phyloP scores from a whole-genome alignment of 768 basidiomycete genomes.

The Lentinula edodes region DNA sequence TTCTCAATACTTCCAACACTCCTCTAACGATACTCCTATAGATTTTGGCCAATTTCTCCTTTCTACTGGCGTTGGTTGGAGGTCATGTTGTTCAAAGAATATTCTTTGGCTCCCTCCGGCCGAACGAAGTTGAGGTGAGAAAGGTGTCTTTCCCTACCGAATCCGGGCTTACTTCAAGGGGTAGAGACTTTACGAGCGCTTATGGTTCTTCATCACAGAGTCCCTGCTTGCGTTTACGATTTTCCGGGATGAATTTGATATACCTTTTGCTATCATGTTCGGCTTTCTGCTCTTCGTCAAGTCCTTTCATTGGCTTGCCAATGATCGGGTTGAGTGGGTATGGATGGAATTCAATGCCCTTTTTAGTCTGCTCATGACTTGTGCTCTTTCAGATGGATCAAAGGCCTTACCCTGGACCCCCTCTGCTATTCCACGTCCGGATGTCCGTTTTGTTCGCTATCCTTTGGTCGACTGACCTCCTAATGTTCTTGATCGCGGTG shows the following conservation, averaged over 20 bases:
- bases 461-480: conserved; percentile 69
- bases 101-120: conserved; percentile 86
- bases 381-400: conserved; percentile 82
- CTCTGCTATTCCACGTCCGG: conserved; percentile 78
- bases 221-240: conserved; percentile 95
- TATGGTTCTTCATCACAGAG: conserved; percentile 98
- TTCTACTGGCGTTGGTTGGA: conserved; percentile 69
- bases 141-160: background rate
- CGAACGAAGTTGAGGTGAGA: conserved; percentile 88
- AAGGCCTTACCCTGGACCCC: conserved; percentile 80
- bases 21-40: conserved; percentile 23
- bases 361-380: conserved; percentile 8
- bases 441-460: conserved; percentile 69
- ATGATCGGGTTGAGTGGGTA: conserved; percentile 96
- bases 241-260: conserved; percentile 92
- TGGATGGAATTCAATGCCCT: conserved; percentile 7
- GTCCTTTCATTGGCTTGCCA: conserved; percentile 96
- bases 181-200: conserved; percentile 90
- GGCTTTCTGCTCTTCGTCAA: conserved; percentile 92
- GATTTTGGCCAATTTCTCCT: conserved; percentile 88
- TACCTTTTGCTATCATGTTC: conserved; percentile 91
- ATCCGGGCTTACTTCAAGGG: background rate
- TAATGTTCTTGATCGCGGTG: conserved; percentile 75
- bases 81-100: conserved; percentile 78
- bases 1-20: too few relatives aligned